phyloP scores from a whole-genome alignment of 768 basidiomycete species.

The Galerina sulciceps region DNA sequence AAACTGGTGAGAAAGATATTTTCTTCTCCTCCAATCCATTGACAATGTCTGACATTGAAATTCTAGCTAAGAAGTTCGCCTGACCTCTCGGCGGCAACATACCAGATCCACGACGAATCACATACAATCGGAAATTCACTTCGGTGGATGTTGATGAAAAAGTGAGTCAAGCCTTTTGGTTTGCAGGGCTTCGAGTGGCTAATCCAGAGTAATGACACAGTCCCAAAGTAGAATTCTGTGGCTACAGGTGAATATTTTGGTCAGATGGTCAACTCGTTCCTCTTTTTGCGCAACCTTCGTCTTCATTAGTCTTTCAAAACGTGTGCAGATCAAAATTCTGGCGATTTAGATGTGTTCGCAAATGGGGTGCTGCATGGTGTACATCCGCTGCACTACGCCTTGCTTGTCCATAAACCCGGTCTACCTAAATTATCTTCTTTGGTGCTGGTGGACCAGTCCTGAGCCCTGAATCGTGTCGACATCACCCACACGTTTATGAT shows the following conservation, averaged over 20 bases:
- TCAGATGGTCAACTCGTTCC: neutral
- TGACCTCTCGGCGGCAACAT: slow-evolving; percentile 89
- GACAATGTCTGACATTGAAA: slow-evolving; percentile 25
- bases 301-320: neutral
- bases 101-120: slow-evolving; percentile 89
- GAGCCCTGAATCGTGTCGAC: neutral
- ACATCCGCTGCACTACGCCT: neutral
- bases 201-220: slow-evolving; percentile 40
- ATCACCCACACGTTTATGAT: neutral
- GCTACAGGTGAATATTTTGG: slow-evolving; percentile 72
- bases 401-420: no score
- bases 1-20: slow-evolving; percentile 36
- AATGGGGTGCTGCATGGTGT: neutral
- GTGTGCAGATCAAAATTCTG: neutral
- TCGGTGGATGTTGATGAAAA: slow-evolving; percentile 99
- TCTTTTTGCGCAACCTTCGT: neutral
- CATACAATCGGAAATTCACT: slow-evolving; percentile 96
- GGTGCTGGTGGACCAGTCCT: no score
- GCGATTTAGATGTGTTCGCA: no score
- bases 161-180: slow-evolving; percentile 56
- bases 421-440: no score
- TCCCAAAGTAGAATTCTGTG: slow-evolving; percentile 97
- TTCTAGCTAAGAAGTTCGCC: slow-evolving; percentile 82
- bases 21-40: slow-evolving; percentile 3
- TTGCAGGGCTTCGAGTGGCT: slow-evolving; percentile 1